Percentiles rank a stretch among this genome's conserved stretches.
These are phyloP conservation scores for Tuber magnatum DNA, from an alignment of 495 filamentous ascomycete genomes.

Conservation along the genomic window DNA sequence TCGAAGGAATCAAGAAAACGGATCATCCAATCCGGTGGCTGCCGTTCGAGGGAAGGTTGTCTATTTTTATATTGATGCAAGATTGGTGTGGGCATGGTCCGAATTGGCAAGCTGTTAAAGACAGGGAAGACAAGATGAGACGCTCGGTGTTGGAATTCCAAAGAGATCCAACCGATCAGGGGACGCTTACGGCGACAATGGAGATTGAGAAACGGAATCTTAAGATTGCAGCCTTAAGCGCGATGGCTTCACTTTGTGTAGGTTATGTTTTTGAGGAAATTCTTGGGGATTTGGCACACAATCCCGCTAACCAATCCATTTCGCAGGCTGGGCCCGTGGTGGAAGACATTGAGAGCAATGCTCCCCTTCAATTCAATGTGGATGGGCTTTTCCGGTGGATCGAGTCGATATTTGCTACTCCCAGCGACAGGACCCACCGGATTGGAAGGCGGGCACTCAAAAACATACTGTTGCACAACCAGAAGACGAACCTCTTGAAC, in stretches of 20 bases:
- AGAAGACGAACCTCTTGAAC: slow-evolving; percentile 72
- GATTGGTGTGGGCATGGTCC: slow-evolving; percentile 98
- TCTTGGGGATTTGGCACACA: neutral
- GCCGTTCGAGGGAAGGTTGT: slow-evolving; percentile 89
- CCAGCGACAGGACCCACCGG: slow-evolving; percentile 81
- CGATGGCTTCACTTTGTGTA: slow-evolving; percentile 91
- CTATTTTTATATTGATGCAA: slow-evolving; percentile 91
- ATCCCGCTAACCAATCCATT: slow-evolving; percentile 9
- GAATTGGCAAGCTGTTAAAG: slow-evolving; percentile 72
- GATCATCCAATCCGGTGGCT: slow-evolving; percentile 85
- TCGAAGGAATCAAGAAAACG: slow-evolving; percentile 76
- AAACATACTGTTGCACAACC: slow-evolving; percentile 85
- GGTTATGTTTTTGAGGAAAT: slow-evolving; percentile 32
- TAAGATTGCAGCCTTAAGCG: slow-evolving; percentile 79
- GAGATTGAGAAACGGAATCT: slow-evolving; percentile 94
- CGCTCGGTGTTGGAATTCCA: slow-evolving; percentile 65
- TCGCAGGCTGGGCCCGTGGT: slow-evolving; percentile 71
- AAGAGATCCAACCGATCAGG: slow-evolving; percentile 51
- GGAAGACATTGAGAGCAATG: slow-evolving; percentile 74
- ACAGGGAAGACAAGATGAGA: slow-evolving; percentile 80
- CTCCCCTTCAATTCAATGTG: slow-evolving; percentile 81
- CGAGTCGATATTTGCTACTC: slow-evolving; percentile 81
- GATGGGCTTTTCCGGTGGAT: slow-evolving; percentile 90
- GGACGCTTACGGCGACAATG: slow-evolving; percentile 74
- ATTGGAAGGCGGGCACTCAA: slow-evolving; percentile 85